phyloP scores from a whole-genome alignment of 352 stramenopile species.

The Phytophthora pluvialis region DNA sequence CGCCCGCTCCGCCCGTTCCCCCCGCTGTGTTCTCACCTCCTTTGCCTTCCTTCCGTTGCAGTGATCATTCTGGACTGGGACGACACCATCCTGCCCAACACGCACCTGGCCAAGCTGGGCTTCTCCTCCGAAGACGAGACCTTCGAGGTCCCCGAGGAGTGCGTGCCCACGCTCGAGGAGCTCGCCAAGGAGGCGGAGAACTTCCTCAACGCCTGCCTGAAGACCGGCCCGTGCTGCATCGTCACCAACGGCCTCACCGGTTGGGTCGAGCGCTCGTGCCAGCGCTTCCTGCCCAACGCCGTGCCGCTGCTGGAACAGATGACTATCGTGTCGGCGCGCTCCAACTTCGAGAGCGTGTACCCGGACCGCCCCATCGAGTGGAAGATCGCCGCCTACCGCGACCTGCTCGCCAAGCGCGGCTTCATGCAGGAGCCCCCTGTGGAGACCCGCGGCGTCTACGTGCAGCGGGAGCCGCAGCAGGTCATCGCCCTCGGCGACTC shows the following conservation, averaged over 20 bases:
- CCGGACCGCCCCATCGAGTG: slow-evolving; percentile 73
- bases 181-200: slow-evolving; percentile 44
- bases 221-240: slow-evolving; percentile 57
- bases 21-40: not conserved
- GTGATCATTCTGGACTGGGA: slow-evolving; percentile 87
- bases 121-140: slow-evolving; percentile 59
- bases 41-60: slow-evolving; percentile 20
- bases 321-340: slow-evolving; percentile 71
- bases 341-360: slow-evolving; percentile 64
- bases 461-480: slow-evolving; percentile 48
- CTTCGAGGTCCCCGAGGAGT: slow-evolving; percentile 50
- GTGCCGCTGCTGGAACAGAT: slow-evolving; percentile 61
- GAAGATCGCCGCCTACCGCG: slow-evolving; percentile 78
- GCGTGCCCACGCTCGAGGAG: slow-evolving; percentile 35
- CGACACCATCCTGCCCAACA: slow-evolving; percentile 83
- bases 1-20: not conserved
- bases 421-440: slow-evolving; percentile 28
- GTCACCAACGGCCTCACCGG: slow-evolving; percentile 75
- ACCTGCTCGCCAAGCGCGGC: slow-evolving; percentile 52
- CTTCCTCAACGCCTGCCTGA: slow-evolving; percentile 62
- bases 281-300: slow-evolving; percentile 70
- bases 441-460: slow-evolving; percentile 25
- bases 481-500: slow-evolving; percentile 82
- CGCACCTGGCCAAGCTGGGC: slow-evolving; percentile 64
- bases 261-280: slow-evolving; percentile 80